Conservation (phyloP, 2,329 filamentous ascomycete species). For the Tolypocladium ovalisporum region DNA sequence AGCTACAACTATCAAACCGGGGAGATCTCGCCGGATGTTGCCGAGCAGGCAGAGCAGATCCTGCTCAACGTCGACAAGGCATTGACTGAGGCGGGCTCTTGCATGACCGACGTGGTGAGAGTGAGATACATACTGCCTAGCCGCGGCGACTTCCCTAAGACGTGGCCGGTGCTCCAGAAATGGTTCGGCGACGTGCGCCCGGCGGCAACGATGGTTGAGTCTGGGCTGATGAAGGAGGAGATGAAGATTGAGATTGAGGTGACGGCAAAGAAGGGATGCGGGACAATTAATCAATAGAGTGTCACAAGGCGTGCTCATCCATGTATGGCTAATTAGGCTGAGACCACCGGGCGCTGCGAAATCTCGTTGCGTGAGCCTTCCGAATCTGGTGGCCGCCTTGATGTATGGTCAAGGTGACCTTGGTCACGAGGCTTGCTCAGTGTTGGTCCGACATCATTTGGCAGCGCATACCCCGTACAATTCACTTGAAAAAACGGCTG, state of each 20-base stretch:
- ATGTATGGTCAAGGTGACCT: no score
- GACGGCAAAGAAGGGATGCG: slow-evolving; percentile 23
- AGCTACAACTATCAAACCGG: slow-evolving; percentile 41
- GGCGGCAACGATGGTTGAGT: slow-evolving; percentile 43
- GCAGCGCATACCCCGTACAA: no score
- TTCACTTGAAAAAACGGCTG: no score
- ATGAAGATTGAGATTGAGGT: slow-evolving; percentile 34
- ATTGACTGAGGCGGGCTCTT: slow-evolving; percentile 30
- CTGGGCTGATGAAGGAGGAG: slow-evolving; percentile 37
- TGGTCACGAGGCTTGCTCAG: no score
- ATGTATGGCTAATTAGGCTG: no score
- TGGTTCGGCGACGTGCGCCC: slow-evolving; percentile 39
- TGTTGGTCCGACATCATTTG: no score
- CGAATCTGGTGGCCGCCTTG: no score
- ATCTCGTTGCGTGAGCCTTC: no score
- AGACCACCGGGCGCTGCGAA: no score
- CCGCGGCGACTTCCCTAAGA: slow-evolving; percentile 32
- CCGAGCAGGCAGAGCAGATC: slow-evolving; percentile 37
- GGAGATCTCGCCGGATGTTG: slow-evolving; percentile 30
- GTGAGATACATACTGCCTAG: slow-evolving; percentile 42
- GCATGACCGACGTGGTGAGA: slow-evolving; percentile 35
- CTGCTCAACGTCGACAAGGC: slow-evolving; percentile 35
- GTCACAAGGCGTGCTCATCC: no score
- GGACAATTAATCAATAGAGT: background rate
- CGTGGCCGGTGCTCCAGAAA: slow-evolving; percentile 37